Base-by-base conservation (phyloP, 805 yeast genomes). In the Nakazawaea populi region DNA sequence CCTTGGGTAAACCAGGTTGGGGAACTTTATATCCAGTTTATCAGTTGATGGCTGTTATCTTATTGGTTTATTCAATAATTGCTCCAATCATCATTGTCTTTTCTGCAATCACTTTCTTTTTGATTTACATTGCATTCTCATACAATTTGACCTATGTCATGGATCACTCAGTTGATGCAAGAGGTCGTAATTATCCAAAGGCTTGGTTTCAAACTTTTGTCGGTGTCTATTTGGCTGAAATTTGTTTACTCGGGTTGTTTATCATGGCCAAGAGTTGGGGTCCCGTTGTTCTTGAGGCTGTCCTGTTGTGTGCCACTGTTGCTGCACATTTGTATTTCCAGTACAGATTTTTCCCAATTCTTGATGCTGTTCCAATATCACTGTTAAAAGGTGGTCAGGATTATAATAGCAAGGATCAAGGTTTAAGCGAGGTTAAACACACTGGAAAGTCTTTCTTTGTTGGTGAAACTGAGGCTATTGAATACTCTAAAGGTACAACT, bases 241-340 rank as follows among this genome's bases (percentile, higher is more conserved):
- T 85, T 42, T 82, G 88, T 66, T 68, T 86, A 51, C 65, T 80
- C 52, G 92, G 87, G 39, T 71, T 87, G 62, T 87, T 87, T 61
- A 85, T 87, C 39, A 82, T 85, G 81, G 78, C 81, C 43, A 85
- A 87, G 71, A 75, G 85, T 56, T 87, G 92, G 92, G 89, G 86
- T 27, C 80, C 85, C 58, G 80, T 86, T 56, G 94, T 73, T 3
- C 69, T 87, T 51, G 91, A 86, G 65, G 85, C 72, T 50, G 74
- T 81, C n/a, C 66, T 76, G 54, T 57, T 85, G 12, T 79, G 63
- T n/a, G 77, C 70, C 42, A 84, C 92, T 11, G 83, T 79, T 31
- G 63, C 67, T 24, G 69, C 77, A 32, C 92, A 86, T 61, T 53
- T 86, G 32, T 83, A 74, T 63, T 70, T 80, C 60, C 81, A 80